phyloP scores from a whole-genome alignment of 1,284 basidiomycete genomes.

The Leccinum huronense region DNA sequence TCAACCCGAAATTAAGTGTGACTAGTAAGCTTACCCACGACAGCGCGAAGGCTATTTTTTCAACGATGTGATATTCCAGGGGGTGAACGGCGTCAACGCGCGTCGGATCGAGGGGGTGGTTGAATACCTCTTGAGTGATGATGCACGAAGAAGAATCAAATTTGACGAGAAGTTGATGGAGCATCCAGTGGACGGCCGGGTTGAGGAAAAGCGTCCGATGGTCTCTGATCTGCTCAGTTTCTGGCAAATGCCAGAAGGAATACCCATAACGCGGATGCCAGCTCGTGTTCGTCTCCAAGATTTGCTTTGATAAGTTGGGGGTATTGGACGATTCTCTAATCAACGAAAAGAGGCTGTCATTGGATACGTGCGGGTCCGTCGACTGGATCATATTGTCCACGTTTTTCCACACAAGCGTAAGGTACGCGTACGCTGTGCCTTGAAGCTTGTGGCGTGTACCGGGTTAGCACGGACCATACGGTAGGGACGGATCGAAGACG shows the following conservation, averaged over 20 bases:
- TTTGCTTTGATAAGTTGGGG: not conserved
- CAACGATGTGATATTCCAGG: not conserved
- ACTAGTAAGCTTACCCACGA: not conserved
- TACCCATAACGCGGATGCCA: not conserved
- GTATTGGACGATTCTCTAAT: not conserved
- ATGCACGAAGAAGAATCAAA: not conserved
- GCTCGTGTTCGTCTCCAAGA: not conserved
- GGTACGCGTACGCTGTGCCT: not conserved
- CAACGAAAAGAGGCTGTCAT: not conserved
- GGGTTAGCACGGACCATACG: not conserved
- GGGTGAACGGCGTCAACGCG: not conserved
- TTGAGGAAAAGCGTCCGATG: not conserved
- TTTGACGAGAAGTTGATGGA: not conserved
- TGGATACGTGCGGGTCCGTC: not conserved
- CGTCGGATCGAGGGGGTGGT: not conserved
- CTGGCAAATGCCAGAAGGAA: not conserved
- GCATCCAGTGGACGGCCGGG: not conserved
- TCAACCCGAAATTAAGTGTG: not conserved
- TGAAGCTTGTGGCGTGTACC: not conserved
- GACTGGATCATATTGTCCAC: not conserved
- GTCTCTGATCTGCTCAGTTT: not conserved
- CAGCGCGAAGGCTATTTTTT: not conserved
- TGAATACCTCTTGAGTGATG: not conserved
- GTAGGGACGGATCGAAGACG: not conserved
- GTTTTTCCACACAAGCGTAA: not conserved